Evolutionary conservation across 1,284 basidiomycete species (phyloP).

Genomic region (Boletellus dicymbophilus): DNA sequence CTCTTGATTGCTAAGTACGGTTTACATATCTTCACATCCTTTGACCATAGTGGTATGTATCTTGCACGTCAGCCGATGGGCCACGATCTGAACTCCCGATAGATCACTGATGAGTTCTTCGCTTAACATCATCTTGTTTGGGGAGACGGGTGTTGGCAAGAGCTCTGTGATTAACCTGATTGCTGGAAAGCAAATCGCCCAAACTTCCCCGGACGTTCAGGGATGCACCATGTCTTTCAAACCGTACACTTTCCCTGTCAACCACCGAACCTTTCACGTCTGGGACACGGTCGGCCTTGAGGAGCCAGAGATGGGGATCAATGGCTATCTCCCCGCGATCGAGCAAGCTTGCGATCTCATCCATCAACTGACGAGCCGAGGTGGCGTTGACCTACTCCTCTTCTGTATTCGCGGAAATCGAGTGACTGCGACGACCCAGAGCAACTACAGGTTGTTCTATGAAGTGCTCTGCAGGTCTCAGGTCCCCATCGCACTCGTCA

Average conservation of each 20-base stretch:
- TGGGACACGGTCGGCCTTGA: conserved; percentile 45
- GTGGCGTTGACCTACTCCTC: conserved; percentile 39
- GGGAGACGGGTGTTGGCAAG: conserved; percentile 34
- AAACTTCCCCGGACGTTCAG: conserved; percentile 24
- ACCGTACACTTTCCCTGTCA: conserved; percentile 24
- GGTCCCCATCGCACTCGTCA: conserved; percentile 39
- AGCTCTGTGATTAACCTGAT: conserved; percentile 37
- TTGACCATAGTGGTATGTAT: conserved; percentile 14
- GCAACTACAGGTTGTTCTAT: conserved; percentile 41
- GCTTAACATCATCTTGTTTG: conserved; percentile 34
- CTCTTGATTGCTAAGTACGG: not conserved
- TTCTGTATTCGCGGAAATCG: conserved; percentile 40
- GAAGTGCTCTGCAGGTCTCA: conserved; percentile 33
- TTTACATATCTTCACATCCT: not conserved
- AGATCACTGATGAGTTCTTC: conserved; percentile 23
- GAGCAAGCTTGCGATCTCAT: conserved; percentile 38
- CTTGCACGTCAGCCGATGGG: conserved; percentile 1
- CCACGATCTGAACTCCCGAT: conserved; percentile 16
- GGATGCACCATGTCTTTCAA: conserved; percentile 33
- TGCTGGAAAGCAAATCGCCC: conserved; percentile 25
- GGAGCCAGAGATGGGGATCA: conserved; percentile 31
- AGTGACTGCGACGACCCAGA: conserved; percentile 32
- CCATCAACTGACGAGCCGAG: conserved; percentile 24
- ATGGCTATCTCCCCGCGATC: conserved; percentile 33
- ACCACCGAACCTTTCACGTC: conserved; percentile 19